Conservation (phyloP, 768 basidiomycete species). For the Ramaria sp. region DNA sequence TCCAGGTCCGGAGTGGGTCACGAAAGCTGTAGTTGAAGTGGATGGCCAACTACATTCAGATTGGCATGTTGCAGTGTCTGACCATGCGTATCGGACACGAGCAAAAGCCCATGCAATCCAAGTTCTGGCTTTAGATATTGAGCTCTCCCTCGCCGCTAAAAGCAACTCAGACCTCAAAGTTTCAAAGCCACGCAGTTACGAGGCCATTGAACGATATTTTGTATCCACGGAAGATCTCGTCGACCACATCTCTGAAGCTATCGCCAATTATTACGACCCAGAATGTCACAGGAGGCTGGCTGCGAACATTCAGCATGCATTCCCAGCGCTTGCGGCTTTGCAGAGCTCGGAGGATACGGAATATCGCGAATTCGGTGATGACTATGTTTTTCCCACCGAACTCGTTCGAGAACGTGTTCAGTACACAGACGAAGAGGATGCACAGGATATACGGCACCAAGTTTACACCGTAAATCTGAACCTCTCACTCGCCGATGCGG, state of each 20-base stretch:
- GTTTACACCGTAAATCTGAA: conserved; percentile 77
- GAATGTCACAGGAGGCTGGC: conserved; percentile 53
- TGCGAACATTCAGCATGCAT: conserved; percentile 36
- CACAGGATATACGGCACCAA: conserved; percentile 42
- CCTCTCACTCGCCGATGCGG: conserved; percentile 73
- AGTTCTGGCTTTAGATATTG: conserved; percentile 67
- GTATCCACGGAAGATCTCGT: conserved; percentile 47
- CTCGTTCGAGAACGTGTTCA: conserved; percentile 53
- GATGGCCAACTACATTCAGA: conserved; percentile 44
- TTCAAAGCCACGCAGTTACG: conserved; percentile 49
- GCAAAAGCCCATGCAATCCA: conserved; percentile 68
- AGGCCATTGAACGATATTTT: conserved; percentile 44
- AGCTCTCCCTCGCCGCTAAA: conserved; percentile 36
- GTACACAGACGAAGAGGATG: conserved; percentile 34
- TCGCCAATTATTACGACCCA: conserved; percentile 63
- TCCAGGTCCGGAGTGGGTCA: conserved; percentile 58
- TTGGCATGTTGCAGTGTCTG: conserved; percentile 49
- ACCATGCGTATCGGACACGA: conserved; percentile 57
- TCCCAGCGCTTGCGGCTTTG: conserved; percentile 54
- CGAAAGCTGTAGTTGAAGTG: conserved; percentile 33
- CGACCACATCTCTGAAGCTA: conserved; percentile 60
- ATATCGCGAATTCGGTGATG: conserved; percentile 71
- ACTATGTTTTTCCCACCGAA: conserved; percentile 59
- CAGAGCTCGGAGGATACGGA: conserved; percentile 48
- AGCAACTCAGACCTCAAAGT: conserved; percentile 14